Evolutionary conservation across 2,329 filamentous ascomycete genomes (phyloP).

Genomic region (Rosellinia necatrix): DNA sequence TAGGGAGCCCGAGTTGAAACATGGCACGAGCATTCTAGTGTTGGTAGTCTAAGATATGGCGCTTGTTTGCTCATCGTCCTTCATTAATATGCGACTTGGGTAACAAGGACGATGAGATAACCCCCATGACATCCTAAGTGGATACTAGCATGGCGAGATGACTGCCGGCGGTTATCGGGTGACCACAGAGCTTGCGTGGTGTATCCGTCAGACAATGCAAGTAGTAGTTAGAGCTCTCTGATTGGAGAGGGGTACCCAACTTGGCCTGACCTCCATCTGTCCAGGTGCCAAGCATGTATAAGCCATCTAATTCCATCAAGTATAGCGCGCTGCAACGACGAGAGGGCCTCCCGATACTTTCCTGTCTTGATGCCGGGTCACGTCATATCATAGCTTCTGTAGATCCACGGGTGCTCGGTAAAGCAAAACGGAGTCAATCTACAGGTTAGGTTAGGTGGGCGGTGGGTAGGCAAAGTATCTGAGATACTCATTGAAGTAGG

Average conservation of each 20-base stretch:
- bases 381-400: too few species aligned
- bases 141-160: background rate
- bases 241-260: constrained; percentile 4
- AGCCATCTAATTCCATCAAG: too few species aligned
- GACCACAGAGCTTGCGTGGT: background rate
- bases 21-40: background rate
- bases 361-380: constrained; percentile 7
- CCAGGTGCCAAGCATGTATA: too few species aligned
- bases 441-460: too few species aligned
- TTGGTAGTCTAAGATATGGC: background rate
- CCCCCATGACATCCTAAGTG: background rate
- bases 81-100: background rate
- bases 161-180: background rate
- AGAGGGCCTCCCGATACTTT: background rate
- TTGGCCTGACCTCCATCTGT: too few species aligned
- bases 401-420: too few species aligned
- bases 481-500: too few species aligned
- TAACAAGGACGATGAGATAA: too few species aligned
- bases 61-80: background rate
- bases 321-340: background rate
- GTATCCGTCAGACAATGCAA: too few species aligned
- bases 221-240: background rate
- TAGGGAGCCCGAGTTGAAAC: background rate
- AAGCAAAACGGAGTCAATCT: too few species aligned
- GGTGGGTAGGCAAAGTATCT: too few species aligned